Percentiles rank a stretch among this genome's conserved stretches.
These are phyloP conservation scores for Talaromyces liani DNA, from an alignment of 495 filamentous ascomycete species.

Conservation along the genomic window DNA sequence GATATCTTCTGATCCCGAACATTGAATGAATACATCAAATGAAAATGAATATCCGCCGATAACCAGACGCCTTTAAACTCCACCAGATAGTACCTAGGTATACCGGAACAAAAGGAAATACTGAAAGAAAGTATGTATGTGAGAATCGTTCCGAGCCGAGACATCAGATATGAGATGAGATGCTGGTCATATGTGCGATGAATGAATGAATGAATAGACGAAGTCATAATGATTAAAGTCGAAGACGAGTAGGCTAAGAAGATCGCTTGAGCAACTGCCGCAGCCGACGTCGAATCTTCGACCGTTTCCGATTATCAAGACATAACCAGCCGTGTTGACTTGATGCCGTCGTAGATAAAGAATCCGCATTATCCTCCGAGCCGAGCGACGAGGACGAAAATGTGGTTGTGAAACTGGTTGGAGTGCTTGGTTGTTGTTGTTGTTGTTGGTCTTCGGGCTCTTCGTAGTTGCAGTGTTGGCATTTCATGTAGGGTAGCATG, in stretches of 20 bases:
- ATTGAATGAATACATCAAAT: background rate
- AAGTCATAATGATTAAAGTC: background rate
- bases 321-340: background rate
- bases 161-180: background rate
- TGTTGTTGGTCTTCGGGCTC: conserved; percentile 5
- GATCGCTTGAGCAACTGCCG: conserved; percentile 4
- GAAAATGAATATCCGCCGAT: background rate
- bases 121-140: background rate
- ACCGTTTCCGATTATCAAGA: background rate
- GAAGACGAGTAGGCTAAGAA: background rate
- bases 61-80: background rate
- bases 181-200: background rate
- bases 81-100: background rate
- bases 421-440: background rate
- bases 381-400: background rate
- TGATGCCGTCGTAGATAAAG: background rate
- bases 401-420: background rate
- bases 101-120: conserved; percentile 1
- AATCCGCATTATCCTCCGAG: background rate
- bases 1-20: background rate
- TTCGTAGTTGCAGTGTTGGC: conserved; percentile 9
- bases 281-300: conserved; percentile 4
- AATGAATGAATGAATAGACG: background rate
- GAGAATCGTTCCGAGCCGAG: background rate
- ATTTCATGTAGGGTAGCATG: conserved; percentile 9